Percentiles rank a stretch among this genome's conserved stretches.
Conservation (phyloP, 148 eudicot species). For the Nepenthes mirabilis region DNA sequence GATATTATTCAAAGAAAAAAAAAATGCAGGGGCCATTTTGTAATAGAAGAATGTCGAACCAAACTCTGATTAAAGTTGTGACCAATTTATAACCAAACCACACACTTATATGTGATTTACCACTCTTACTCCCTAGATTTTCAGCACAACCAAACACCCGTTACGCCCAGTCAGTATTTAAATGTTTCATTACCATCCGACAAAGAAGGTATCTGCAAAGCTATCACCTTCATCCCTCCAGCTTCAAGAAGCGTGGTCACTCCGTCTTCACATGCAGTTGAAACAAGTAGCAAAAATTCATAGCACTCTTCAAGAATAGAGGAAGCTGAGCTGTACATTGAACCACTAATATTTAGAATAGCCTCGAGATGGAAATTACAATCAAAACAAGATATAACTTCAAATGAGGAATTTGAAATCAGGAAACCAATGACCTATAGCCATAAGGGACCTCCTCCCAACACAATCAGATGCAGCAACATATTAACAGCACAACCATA, state of each 20-base stretch:
- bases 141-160: too few relatives aligned
- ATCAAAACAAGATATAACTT: neutral
- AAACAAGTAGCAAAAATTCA: slow-evolving; percentile 51
- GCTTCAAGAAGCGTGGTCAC: slow-evolving; percentile 27
- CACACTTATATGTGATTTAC: too few relatives aligned
- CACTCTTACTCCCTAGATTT: too few relatives aligned
- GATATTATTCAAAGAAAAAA: too few relatives aligned
- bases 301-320: slow-evolving; percentile 46
- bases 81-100: too few relatives aligned
- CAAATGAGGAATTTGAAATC: too few relatives aligned
- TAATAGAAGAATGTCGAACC: too few relatives aligned
- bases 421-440: too few relatives aligned
- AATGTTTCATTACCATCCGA: slow-evolving; percentile 40
- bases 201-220: slow-evolving; percentile 40
- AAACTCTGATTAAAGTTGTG: too few relatives aligned
- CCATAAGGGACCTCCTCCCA: too few relatives aligned
- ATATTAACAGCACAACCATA: neutral
- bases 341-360: neutral
- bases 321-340: slow-evolving; percentile 31
- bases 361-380: neutral
- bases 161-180: neutral
- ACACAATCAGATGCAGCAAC: neutral
- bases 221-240: slow-evolving; percentile 52
- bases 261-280: slow-evolving; percentile 42
- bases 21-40: too few relatives aligned